These are phyloP conservation scores for Trametes maxima DNA, from an alignment of 768 basidiomycete genomes.

Conservation along the genomic window DNA sequence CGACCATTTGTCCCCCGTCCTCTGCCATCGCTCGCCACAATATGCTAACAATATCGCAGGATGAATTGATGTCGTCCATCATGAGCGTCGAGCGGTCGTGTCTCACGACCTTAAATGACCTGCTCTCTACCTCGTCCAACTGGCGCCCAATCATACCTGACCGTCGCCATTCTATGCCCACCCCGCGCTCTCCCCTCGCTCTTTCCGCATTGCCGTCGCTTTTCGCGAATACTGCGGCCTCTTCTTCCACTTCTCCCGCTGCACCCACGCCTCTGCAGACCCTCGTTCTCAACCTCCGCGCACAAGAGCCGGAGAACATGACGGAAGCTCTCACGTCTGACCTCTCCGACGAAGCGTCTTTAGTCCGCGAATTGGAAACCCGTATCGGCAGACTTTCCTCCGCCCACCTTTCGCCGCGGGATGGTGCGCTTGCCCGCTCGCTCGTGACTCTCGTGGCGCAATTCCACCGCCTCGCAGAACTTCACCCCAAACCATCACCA, in stretches of 20 bases:
- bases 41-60: slow-evolving; percentile 35
- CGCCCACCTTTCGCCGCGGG: slow-evolving; percentile 43
- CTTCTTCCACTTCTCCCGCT: slow-evolving; percentile 35
- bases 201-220: slow-evolving; percentile 7
- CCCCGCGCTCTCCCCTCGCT: slow-evolving; percentile 28
- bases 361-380: slow-evolving; percentile 60
- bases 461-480: slow-evolving; percentile 54
- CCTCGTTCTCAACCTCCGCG: slow-evolving; percentile 63
- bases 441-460: slow-evolving; percentile 71
- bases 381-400: slow-evolving; percentile 53
- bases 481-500: slow-evolving; percentile 7
- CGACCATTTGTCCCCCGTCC: background rate
- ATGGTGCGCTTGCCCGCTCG: slow-evolving; percentile 65
- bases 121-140: slow-evolving; percentile 54
- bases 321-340: slow-evolving; percentile 44
- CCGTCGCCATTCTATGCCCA: slow-evolving; percentile 62
- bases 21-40: background rate
- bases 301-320: slow-evolving; percentile 48
- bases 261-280: slow-evolving; percentile 56
- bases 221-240: slow-evolving; percentile 30
- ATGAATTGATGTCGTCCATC: slow-evolving; percentile 73
- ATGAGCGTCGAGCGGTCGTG: slow-evolving; percentile 72
- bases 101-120: slow-evolving; percentile 69
- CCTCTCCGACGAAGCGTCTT: slow-evolving; percentile 44
- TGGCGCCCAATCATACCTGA: slow-evolving; percentile 62